phyloP scores from a whole-genome alignment of 73 alveolate species.

The Stentor coeruleus region DNA sequence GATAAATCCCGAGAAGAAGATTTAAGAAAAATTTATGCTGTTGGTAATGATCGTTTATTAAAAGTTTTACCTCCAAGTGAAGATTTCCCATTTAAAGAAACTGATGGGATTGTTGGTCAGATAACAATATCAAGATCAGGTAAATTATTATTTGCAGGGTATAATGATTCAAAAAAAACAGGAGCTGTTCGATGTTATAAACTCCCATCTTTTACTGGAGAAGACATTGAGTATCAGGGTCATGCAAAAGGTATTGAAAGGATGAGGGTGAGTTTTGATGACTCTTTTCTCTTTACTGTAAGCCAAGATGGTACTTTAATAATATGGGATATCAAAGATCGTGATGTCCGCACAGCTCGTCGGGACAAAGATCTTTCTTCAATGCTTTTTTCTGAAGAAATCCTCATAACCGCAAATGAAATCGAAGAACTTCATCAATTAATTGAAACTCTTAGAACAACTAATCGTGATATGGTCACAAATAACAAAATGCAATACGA shows the following conservation, averaged over 20 bases:
- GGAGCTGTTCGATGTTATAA: constrained; percentile 53
- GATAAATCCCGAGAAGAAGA: constrained; percentile 28
- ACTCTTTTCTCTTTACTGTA: constrained; percentile 63
- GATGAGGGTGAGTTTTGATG: constrained; percentile 86
- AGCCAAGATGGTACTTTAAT: constrained; percentile 76
- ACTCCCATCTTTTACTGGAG: constrained; percentile 50
- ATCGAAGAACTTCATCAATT: not conserved
- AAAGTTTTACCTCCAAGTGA: constrained; percentile 38
- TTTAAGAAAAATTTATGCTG: constrained; percentile 53
- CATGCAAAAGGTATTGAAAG: constrained; percentile 89
- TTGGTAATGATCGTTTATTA: constrained; percentile 74
- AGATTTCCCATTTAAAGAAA: constrained; percentile 50
- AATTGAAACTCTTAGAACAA: constrained; percentile 25
- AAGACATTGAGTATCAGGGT: constrained; percentile 66
- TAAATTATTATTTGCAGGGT: constrained; percentile 83
- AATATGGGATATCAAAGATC: constrained; percentile 78
- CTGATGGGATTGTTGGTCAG: constrained; percentile 68
- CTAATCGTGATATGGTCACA: constrained; percentile 55
- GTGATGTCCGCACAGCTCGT: constrained; percentile 67
- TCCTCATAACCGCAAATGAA: constrained; percentile 68
- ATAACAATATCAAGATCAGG: constrained; percentile 81
- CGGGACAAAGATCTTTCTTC: constrained; percentile 62
- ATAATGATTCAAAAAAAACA: constrained; percentile 67
- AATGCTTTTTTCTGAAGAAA: constrained; percentile 66
- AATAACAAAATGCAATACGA: constrained; percentile 37